These are phyloP conservation scores for Penicillium ochrochloron DNA, from an alignment of 495 filamentous ascomycete genomes.

Conservation along the genomic window DNA sequence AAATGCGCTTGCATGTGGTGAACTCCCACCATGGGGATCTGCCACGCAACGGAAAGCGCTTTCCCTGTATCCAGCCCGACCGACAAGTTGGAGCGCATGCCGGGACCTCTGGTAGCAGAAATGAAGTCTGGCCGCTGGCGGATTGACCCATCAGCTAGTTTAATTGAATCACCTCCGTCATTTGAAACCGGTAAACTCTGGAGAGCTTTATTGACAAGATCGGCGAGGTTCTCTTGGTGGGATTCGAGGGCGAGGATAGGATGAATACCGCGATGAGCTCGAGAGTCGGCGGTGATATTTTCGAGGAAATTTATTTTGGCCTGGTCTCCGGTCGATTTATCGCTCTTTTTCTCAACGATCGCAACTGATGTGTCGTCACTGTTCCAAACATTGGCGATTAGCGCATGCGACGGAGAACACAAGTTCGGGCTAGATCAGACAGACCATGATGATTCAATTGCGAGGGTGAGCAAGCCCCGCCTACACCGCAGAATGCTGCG, in stretches of 20 bases:
- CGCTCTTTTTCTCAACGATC: conserved; percentile 65
- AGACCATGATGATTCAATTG: conserved; percentile 91
- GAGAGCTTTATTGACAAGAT: conserved; percentile 68
- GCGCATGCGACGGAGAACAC: conserved; percentile 1
- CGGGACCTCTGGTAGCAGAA: conserved; percentile 84
- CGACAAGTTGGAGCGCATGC: conserved; percentile 76
- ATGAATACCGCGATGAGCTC: conserved; percentile 73
- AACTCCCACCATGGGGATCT: conserved; percentile 79
- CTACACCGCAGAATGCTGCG: conserved; percentile 21
- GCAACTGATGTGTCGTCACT: conserved; percentile 95
- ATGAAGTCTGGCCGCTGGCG: conserved; percentile 75
- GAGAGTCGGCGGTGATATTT: conserved; percentile 80
- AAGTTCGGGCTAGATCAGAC: conserved; percentile 8
- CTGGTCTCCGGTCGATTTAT: conserved; percentile 24
- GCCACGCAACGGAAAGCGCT: conserved; percentile 82
- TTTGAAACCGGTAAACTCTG: conserved; percentile 50
- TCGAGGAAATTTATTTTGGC: conserved; percentile 75
- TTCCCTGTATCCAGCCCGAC: conserved; percentile 85
- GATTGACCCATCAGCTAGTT: conserved; percentile 29
- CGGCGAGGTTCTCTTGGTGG: conserved; percentile 70
- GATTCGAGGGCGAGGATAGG: conserved; percentile 73
- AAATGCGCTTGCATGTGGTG: conserved; percentile 98
- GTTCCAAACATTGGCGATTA: conserved; percentile 18
- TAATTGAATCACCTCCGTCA: conserved; percentile 21
- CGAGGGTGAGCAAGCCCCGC: conserved; percentile 70